Conservation (phyloP, 495 filamentous ascomycete genomes). For the Penicillium salamii region DNA sequence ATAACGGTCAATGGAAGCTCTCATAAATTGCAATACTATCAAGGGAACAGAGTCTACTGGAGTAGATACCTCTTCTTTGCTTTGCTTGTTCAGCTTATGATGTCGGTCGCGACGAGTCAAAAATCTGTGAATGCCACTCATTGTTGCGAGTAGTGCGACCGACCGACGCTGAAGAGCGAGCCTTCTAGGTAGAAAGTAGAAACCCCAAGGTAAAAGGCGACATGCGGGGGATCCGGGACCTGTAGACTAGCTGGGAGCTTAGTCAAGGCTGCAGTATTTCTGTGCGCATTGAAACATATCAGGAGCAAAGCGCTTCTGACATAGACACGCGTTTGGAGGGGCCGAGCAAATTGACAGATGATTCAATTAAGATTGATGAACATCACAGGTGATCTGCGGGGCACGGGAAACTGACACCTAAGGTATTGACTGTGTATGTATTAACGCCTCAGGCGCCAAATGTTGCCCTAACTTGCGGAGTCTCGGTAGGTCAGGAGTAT, state of each 20-base stretch:
- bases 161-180: background rate
- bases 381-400: conserved; percentile 4
- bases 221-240: conserved; percentile 26
- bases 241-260: conserved; percentile 13
- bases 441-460: background rate
- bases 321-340: conserved; percentile 9
- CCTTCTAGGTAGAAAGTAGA: conserved; percentile 7
- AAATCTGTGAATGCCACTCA: conserved; percentile 65
- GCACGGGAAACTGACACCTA: background rate
- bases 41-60: background rate
- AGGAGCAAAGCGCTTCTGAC: conserved; percentile 27
- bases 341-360: background rate
- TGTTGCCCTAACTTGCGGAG: background rate
- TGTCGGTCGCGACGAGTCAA: conserved; percentile 72
- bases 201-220: conserved; percentile 10
- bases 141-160: conserved; percentile 20
- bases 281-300: conserved; percentile 24
- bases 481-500: too few species aligned
- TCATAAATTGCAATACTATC: background rate
- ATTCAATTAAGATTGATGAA: conserved; percentile 1
- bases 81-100: conserved; percentile 45
- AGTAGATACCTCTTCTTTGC: conserved; percentile 47
- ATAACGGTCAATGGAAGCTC: conserved; percentile 15
- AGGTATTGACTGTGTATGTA: background rate
- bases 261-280: conserved; percentile 33